These are phyloP conservation scores for Candida ipomoeae DNA, from an alignment of 805 yeast genomes.

Conservation along the genomic window DNA sequence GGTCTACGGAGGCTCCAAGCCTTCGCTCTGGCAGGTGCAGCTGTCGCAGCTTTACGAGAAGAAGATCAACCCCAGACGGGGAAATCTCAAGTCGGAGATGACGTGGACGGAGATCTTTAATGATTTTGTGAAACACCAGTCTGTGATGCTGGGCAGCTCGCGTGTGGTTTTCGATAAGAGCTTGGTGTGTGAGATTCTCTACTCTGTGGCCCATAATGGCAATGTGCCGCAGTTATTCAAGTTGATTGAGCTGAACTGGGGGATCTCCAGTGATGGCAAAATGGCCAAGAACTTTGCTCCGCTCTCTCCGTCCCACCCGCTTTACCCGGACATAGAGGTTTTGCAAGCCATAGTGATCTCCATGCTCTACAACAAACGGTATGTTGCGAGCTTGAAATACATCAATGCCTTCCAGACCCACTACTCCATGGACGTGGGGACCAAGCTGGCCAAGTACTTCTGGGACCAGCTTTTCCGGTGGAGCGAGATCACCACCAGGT, in stretches of 20 bases:
- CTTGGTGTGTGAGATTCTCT: conserved; percentile 27
- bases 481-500: conserved; percentile 34
- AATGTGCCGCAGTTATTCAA: conserved; percentile 20
- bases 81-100: conserved; percentile 16
- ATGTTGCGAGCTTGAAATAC: conserved; percentile 31
- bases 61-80: conserved; percentile 19
- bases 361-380: conserved; percentile 29
- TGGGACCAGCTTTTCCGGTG: conserved; percentile 38
- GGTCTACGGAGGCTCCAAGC: conserved; percentile 30
- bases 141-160: conserved; percentile 6
- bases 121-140: conserved; percentile 20
- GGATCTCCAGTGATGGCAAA: conserved; percentile 26
- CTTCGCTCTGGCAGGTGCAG: conserved; percentile 28
- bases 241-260: conserved; percentile 30
- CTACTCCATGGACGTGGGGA: conserved; percentile 22
- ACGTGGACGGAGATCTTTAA: conserved; percentile 22
- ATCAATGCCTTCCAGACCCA: conserved; percentile 33
- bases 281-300: conserved; percentile 6
- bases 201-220: conserved; percentile 29
- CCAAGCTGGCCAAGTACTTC: conserved; percentile 20
- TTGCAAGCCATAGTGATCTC: conserved; percentile 31
- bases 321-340: conserved; percentile 22
- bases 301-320: conserved; percentile 13
- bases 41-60: conserved; percentile 19
- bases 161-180: conserved; percentile 17